These are phyloP conservation scores for Quercus berberidifolia DNA, from an alignment of 306 rosid species.

Conservation along the genomic window DNA sequence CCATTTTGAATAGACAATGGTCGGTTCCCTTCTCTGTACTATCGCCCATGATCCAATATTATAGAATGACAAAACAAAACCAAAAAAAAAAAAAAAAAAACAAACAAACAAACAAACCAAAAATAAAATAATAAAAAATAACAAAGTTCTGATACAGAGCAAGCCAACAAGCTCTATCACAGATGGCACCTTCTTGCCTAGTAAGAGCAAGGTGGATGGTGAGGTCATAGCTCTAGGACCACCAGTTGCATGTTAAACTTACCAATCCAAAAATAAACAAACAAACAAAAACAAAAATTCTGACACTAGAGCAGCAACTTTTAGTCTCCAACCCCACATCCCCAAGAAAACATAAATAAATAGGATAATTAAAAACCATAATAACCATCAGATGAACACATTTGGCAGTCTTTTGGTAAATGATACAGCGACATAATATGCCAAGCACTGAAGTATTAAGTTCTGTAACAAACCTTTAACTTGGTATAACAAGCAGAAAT, in stretches of 20 bases:
- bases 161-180: no score
- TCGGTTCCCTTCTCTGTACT: background rate
- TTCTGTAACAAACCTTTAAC: conserved; percentile 64
- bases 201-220: no score
- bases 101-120: no score
- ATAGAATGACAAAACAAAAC: background rate
- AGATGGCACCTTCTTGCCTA: no score
- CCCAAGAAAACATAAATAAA: background rate
- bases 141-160: no score
- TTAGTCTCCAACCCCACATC: background rate
- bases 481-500: conserved; percentile 65
- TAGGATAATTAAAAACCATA: background rate
- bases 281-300: background rate
- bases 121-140: no score
- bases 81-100: no score
- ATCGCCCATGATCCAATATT: background rate
- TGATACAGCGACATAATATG: background rate
- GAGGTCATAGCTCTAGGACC: no score
- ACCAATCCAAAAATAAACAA: no score
- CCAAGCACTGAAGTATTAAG: conserved; percentile 2
- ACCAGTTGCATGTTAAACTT: no score
- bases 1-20: background rate
- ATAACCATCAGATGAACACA: background rate
- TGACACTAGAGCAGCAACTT: background rate
- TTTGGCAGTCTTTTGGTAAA: background rate